Evolutionary conservation across 805 yeast species (phyloP), one percentile per base, ranked within the genome.

Genomic region (Metschnikowia rubicola): DNA sequence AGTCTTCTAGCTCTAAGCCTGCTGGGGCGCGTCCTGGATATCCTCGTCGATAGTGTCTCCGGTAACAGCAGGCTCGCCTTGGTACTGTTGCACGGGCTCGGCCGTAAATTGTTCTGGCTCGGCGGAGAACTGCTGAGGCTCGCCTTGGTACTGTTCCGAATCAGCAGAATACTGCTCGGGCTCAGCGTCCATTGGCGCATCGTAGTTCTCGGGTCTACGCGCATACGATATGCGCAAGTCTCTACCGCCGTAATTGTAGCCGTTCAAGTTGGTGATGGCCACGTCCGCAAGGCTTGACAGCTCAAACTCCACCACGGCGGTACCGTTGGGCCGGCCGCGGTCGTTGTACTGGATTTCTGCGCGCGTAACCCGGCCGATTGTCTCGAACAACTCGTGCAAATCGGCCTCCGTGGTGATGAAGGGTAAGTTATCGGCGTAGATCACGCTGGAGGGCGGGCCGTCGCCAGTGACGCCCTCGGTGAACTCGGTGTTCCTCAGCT

Each of bases 401-500:
- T 92, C 97, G 48, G 84, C 83, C 55, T 84, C 83, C 30, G 89
- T 80, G n/a, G 97, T 91, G 43, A 90, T 84, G 75, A 80, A 88
- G 30, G 98, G 98, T 61, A 92, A 73, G 70, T 92, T 92, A 38
- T 75, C 77, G 19, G 86, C 90, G 61, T 69, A 86, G 38, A 92
- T 77, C 13, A 66, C 64, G 48, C 60, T 67, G 11, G 68, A 61
- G 19, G 79, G 74, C 31, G 73, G 78, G 41, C 81, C 83, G 41
- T 80, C 81, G 2, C 85, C 87, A 8, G 63, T 58, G 37, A 86
- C 90, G 46, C 82, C 84, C 39, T 75, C 79, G 11, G 90, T 80
- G 64, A 89, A 87, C 8, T 73, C 82, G 34, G 81, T 61, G 61
- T 77, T 78, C 51, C 62, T 66, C 21, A 59, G 50, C 33, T 52